phyloP scores from a whole-genome alignment of 2,329 filamentous ascomycete genomes.

The Fusarium luffae region DNA sequence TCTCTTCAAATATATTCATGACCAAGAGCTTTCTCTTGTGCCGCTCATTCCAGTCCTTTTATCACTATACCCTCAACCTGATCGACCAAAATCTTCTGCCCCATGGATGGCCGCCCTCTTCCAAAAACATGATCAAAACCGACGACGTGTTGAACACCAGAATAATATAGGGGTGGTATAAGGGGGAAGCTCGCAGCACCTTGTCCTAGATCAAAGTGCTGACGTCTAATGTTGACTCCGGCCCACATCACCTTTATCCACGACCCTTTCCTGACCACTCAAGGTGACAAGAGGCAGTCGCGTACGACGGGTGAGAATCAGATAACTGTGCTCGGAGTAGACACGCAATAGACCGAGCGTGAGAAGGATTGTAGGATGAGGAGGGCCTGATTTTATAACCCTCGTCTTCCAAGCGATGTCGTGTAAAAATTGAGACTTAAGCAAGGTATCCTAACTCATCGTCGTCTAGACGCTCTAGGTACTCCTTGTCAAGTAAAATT shows the following conservation, averaged over 20 bases:
- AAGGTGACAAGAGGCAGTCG: constrained; percentile 30
- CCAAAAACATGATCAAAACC: constrained; percentile 8
- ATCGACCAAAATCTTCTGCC: constrained; percentile 4
- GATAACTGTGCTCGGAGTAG: constrained; percentile 1
- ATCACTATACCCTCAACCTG: constrained; percentile 3
- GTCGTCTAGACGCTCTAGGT: constrained; percentile 92
- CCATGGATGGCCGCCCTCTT: neutral
- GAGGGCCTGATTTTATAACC: neutral
- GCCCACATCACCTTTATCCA: constrained; percentile 19
- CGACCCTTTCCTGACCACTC: constrained; percentile 13
- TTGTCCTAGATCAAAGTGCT: constrained; percentile 12
- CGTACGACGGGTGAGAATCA: constrained; percentile 6
- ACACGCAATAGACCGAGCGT: constrained; percentile 17
- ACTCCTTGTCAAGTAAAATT: constrained; percentile 98
- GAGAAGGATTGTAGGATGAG: neutral
- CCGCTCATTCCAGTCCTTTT: constrained; percentile 27
- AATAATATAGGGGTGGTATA: neutral
- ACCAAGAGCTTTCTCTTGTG: neutral
- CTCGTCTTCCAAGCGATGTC: neutral
- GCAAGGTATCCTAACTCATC: constrained; percentile 96
- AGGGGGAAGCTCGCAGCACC: neutral
- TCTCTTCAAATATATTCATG: constrained; percentile 3
- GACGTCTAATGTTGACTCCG: constrained; percentile 34
- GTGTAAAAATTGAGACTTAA: constrained; percentile 56
- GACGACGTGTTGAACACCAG: constrained; percentile 15